Evolutionary conservation across 306 rosid genomes (phyloP), one percentile per base, ranked within the genome.

Genomic region (Rubus parviflorus): DNA sequence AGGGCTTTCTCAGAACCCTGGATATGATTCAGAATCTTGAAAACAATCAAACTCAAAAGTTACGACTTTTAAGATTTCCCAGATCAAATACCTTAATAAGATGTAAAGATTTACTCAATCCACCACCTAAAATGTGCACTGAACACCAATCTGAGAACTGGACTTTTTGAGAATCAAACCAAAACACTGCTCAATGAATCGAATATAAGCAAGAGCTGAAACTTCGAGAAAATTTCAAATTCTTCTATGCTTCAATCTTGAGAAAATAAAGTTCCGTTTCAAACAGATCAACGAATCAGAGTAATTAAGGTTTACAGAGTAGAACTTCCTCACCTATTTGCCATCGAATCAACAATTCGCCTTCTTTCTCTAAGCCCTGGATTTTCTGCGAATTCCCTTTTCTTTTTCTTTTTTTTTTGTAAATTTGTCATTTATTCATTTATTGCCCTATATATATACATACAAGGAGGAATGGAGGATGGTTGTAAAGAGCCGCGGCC

Each of bases 241-340:
- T 35, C 48, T 66, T 53, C 5, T 71, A 75, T 73, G 37, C 8
- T 65, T 65, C 7, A 30, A 46, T 19, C 41, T 16, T 67, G 41
- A 22, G 67, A 5, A 60, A 69, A 11, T 20, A 35, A 19, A 68
- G n/a, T 16, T 8, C 51, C 41, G 70, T 22, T 57, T 40, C 25
- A 13, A 19, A 30, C 20, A 63, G 66, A 78, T 57, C 78, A 74
- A 64, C 74, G 61, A 67, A 68, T 53, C 61, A 61, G 48, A 52
- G 56, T n/a, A 63, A 65, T 23, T 66, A 11, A 45, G 74, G 62
- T 63, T 62, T 54, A 4, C 51, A 77, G 81, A 61, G 51, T n/a
- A 76, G 70, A 77, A 77, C 14, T 68, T 80, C 47, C 78, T 88
- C 62, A 84, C 88, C 86, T 78, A 41, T 22, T 64, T n/a, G 75